phyloP scores from a whole-genome alignment of 2,329 filamentous ascomycete species.

The Lecanosticta acicola region DNA sequence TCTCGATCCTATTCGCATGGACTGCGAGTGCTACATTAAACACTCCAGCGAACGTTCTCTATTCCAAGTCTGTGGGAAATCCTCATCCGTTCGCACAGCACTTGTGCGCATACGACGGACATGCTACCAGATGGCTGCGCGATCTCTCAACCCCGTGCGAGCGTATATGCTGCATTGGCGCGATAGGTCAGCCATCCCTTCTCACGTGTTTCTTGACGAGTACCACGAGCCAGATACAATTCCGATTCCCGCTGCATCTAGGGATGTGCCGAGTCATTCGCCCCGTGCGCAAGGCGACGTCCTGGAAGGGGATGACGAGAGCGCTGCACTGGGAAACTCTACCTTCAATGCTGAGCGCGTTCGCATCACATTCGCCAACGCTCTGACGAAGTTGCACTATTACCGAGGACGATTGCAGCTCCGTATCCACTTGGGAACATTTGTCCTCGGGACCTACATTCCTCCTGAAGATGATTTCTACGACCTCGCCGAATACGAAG shows the following conservation, averaged over 20 bases:
- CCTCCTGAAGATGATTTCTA: constrained; percentile 19
- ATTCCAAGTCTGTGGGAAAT: constrained; percentile 32
- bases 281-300: constrained; percentile 12
- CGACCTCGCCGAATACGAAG: constrained; percentile 29
- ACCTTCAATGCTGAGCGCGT: constrained; percentile 9
- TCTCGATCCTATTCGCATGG: constrained; percentile 42
- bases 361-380: constrained; percentile 19
- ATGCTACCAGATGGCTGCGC: constrained; percentile 36
- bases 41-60: constrained; percentile 24
- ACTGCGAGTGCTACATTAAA: constrained; percentile 39
- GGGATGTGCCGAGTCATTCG: constrained; percentile 5
- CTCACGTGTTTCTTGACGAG: constrained; percentile 17
- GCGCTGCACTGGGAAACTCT: neutral
- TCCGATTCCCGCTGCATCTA: neutral
- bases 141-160: constrained; percentile 21
- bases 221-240: constrained; percentile 10
- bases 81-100: constrained; percentile 25
- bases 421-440: constrained; percentile 34
- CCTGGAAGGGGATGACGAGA: neutral
- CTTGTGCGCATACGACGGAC: constrained; percentile 34
- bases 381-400: constrained; percentile 30
- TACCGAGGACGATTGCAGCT: constrained; percentile 32
- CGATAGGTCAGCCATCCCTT: constrained; percentile 4
- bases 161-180: constrained; percentile 27
- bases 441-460: constrained; percentile 26